Evolutionary conservation across 176 grass and related monocot species (phyloP).

Genomic region (Otatea glauca): DNA sequence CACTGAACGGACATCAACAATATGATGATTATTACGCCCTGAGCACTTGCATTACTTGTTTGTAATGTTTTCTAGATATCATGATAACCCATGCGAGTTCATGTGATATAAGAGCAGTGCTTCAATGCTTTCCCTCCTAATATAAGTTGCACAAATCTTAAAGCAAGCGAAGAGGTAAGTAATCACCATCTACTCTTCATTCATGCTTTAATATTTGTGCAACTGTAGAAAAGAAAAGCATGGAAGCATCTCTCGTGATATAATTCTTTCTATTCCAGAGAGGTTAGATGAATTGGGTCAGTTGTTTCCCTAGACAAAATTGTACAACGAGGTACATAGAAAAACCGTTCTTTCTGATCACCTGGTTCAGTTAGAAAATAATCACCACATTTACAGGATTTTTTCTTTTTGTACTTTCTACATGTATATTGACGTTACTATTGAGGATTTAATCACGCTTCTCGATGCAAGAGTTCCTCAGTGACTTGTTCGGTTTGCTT

Average conservation of each 20-base stretch:
- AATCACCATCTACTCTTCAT: no score
- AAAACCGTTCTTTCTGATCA: slow-evolving; percentile 31
- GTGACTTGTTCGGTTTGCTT: background rate
- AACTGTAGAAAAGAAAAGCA: no score
- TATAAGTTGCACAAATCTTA: no score
- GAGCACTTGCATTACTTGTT: slow-evolving; percentile 17
- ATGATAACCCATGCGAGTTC: background rate
- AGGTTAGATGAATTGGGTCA: slow-evolving; percentile 16
- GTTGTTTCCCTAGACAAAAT: slow-evolving; percentile 31
- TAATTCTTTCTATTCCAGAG: slow-evolving; percentile 14
- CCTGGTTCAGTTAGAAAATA: slow-evolving; percentile 40
- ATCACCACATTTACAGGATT: background rate
- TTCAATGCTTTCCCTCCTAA: no score
- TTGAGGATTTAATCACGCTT: slow-evolving; percentile 4
- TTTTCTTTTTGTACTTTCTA: slow-evolving; percentile 25
- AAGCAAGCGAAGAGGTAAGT: no score
- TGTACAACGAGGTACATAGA: slow-evolving; percentile 42
- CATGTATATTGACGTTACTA: slow-evolving; percentile 31
- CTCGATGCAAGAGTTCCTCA: background rate
- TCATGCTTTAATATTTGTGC: no score
- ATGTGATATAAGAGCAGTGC: no score
- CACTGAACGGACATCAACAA: background rate
- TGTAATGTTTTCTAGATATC: slow-evolving; percentile 19
- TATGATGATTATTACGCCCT: background rate
- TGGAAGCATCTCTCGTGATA: no score